A percentile compares a stretch with the other conserved stretches of the same genome.
Conservation (phyloP, 2,329 filamentous ascomycete species). For the Beauveria brongniartii region DNA sequence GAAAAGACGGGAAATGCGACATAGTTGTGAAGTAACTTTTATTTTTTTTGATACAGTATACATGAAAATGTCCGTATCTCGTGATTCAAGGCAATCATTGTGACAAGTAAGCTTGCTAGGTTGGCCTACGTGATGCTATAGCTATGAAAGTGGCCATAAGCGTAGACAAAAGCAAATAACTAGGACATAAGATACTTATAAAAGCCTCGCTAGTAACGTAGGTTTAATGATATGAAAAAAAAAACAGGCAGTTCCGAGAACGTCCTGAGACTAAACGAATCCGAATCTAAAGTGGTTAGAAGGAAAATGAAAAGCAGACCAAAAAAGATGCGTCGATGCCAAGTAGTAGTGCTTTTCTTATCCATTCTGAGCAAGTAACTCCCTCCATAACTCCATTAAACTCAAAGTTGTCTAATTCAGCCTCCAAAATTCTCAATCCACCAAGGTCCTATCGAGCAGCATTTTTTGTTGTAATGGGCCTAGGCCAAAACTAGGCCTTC, state of each 20-base stretch:
- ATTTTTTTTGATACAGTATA: background rate
- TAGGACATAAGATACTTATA: background rate
- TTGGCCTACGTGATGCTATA: background rate
- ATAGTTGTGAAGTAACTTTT: background rate
- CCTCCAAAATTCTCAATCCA: too few relatives aligned
- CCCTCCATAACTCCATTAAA: background rate
- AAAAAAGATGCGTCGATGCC: background rate
- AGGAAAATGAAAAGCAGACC: background rate
- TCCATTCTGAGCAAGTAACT: background rate
- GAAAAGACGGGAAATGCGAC: background rate
- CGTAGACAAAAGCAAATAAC: background rate
- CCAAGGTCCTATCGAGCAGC: too few relatives aligned
- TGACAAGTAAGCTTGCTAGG: background rate
- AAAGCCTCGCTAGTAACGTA: background rate
- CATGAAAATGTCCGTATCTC: background rate
- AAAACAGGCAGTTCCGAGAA: background rate
- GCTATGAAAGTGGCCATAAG: constrained; percentile 3
- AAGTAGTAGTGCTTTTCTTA: background rate
- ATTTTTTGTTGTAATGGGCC: background rate
- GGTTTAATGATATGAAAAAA: background rate
- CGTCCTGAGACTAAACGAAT: background rate
- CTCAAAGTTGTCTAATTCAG: background rate
- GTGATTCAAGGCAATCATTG: background rate
- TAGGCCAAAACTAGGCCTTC: background rate
- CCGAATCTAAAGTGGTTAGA: too few relatives aligned